phyloP scores from a whole-genome alignment of 192 early-diverging fungal genomes.

The Phlyctochytrium arcticum region DNA sequence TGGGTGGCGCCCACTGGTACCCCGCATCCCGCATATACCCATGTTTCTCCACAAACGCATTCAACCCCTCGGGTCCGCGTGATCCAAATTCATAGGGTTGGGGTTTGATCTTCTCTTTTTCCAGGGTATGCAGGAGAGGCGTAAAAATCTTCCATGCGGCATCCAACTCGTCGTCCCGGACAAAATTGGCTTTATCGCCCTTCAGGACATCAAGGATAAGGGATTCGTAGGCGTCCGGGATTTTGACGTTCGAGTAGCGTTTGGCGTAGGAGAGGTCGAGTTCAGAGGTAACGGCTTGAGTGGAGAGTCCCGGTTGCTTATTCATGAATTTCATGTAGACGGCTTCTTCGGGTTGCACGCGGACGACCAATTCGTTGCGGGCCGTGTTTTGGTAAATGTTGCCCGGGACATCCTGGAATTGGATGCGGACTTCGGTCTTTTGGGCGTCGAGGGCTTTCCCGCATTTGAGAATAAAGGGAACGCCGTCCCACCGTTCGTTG shows the following conservation, averaged over 20 bases:
- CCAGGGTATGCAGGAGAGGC: slow-evolving; percentile 88
- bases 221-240: slow-evolving; percentile 98
- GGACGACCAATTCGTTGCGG: slow-evolving; percentile 94
- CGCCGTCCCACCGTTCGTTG: slow-evolving; percentile 93
- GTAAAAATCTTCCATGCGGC: slow-evolving; percentile 98
- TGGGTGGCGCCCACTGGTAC: slow-evolving; percentile 41
- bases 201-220: slow-evolving; percentile 87
- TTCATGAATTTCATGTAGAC: slow-evolving; percentile 97
- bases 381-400: slow-evolving; percentile 70
- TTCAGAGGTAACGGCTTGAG: slow-evolving; percentile 81
- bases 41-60: slow-evolving; percentile 68
- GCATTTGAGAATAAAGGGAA: slow-evolving; percentile 74
- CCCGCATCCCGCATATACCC: slow-evolving; percentile 38
- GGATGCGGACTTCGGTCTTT: slow-evolving; percentile 93
- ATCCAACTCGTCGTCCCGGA: slow-evolving; percentile 70
- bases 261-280: slow-evolving; percentile 89
- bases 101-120: slow-evolving; percentile 57
- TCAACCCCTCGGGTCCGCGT: slow-evolving; percentile 74
- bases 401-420: slow-evolving; percentile 90
- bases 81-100: slow-evolving; percentile 76
- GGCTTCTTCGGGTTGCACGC: slow-evolving; percentile 92
- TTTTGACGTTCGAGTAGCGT: slow-evolving; percentile 82
- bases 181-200: slow-evolving; percentile 95
- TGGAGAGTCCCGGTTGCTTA: slow-evolving; percentile 86
- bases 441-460: slow-evolving; percentile 81